These are phyloP conservation scores for Echeveria elegans DNA, from an alignment of 164 flowering plant species.

Conservation along the genomic window DNA sequence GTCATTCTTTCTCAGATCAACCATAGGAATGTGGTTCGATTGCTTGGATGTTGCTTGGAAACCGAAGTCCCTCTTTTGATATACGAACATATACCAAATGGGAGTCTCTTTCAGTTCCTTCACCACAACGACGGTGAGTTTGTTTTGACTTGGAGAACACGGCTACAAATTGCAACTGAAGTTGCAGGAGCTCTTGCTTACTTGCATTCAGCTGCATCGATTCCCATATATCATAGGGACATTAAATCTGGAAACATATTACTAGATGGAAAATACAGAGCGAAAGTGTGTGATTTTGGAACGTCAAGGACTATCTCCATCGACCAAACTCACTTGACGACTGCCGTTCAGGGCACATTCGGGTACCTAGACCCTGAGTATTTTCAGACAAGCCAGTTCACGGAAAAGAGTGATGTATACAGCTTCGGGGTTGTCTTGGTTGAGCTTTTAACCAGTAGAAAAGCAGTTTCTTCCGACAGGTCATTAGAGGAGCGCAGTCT, in stretches of 20 bases:
- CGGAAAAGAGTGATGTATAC: constrained; percentile 1
- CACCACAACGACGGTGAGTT: background rate
- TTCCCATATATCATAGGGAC: background rate
- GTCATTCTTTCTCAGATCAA: constrained; percentile 5
- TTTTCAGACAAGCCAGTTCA: constrained; percentile 5
- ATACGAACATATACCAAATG: constrained; percentile 2
- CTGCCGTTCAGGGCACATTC: constrained; percentile 2
- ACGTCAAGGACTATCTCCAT: constrained; percentile 3
- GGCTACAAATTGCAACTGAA: constrained; percentile 2
- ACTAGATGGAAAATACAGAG: background rate
- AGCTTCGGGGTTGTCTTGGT: constrained; percentile 3
- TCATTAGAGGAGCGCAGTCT: background rate
- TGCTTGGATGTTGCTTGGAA: constrained; percentile 9
- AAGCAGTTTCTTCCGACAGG: constrained; percentile 5
- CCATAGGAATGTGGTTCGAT: background rate
- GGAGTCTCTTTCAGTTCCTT: background rate
- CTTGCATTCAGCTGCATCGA: background rate
- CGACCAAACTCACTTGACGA: constrained; percentile 2
- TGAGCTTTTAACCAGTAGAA: background rate
- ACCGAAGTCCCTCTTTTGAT: constrained; percentile 1
- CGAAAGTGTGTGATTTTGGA: constrained; percentile 3
- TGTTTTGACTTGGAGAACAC: background rate
- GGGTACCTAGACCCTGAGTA: constrained; percentile 2
- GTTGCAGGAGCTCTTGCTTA: background rate
- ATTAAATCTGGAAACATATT: constrained; percentile 1